Base-by-base conservation (phyloP, 108 stramenopile species). In the Cyclotella baltica region DNA sequence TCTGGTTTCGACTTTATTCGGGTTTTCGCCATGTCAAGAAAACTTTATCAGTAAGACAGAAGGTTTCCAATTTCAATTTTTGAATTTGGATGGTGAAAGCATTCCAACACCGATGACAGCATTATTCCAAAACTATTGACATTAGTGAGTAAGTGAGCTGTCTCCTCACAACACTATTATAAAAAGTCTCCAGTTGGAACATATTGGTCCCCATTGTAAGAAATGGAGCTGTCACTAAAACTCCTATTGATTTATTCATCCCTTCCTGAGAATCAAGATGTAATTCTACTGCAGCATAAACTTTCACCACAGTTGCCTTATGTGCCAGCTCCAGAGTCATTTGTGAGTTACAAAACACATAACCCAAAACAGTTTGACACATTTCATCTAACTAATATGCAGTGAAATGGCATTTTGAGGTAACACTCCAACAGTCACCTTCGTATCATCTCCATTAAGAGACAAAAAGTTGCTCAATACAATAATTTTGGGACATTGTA, bases 201-300 rank as follows among this genome's bases (percentile, higher is more conserved):
- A 51, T 89, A 86, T 13, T 31, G 28, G 19, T 76, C 78, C 36
- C 75, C 66, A 28, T 37, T 65, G 37, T 62, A 70, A 0, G 75
- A 72, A 18, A 59, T 25, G 13, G 80, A 69, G 31, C 56, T 73
- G 15, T 61, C 73, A 70, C 66, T 72, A n/a, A n/a, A 33, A 62
- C 59, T 27, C 57, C 52, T 22, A 33, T n/a, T 36, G 47, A 31
- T 20, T 53, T 57, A 23, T 81, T 78, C 19, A 67, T 70, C 33
- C 84, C 88, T 18, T 88, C 80, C n/a, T n/a, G n/a, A 46, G 88
- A 79, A 48, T 93, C 67, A 28, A 96, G 62, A 72, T 92, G 91
- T 65, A 96, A 67, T 74, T 96, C 95, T 0, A 93, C 88, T 0
- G 95, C 81, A 4, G 90, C 85, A 61, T 93, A 96, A 2, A 91